Percentiles rank a stretch among this genome's conserved stretches.
Conservation (phyloP, 2,329 filamentous ascomycete genomes). For the Penicillium frequentans region DNA sequence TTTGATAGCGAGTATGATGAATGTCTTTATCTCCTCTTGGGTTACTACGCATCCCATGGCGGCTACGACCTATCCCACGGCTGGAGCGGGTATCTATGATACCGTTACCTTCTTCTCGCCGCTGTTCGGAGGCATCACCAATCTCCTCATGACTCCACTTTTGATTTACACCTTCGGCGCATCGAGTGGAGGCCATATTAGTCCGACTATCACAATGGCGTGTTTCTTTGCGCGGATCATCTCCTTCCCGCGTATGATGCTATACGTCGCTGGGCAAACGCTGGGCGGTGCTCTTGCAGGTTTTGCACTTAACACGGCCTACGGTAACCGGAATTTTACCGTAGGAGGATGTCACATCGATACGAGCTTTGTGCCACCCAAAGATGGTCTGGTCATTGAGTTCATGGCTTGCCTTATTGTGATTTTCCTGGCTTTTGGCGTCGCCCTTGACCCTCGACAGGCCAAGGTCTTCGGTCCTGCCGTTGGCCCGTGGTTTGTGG, state of each 20-base stretch:
- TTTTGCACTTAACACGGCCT: conserved; percentile 38
- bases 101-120: conserved; percentile 31
- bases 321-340: conserved; percentile 29
- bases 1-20: conserved; percentile 26
- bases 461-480: conserved; percentile 51
- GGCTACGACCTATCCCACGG: conserved; percentile 6
- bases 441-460: conserved; percentile 56
- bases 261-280: conserved; percentile 51
- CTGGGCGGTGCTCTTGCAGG: conserved; percentile 48
- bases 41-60: conserved; percentile 21
- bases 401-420: conserved; percentile 48
- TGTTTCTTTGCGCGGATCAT: conserved; percentile 54
- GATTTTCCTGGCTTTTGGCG: conserved; percentile 53
- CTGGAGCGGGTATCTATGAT: conserved; percentile 28
- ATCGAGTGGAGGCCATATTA: conserved; percentile 54
- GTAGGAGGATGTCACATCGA: conserved; percentile 44
- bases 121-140: conserved; percentile 41
- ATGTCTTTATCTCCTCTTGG: conserved; percentile 27
- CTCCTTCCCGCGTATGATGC: conserved; percentile 48
- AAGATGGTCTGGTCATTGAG: conserved; percentile 51
- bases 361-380: conserved; percentile 33
- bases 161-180: conserved; percentile 54
- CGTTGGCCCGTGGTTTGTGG: conserved; percentile 51
- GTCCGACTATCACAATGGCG: conserved; percentile 54
- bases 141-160: conserved; percentile 43